These are phyloP conservation scores for Astrocystis sublimbata DNA, from an alignment of 495 filamentous ascomycete genomes.

Conservation along the genomic window DNA sequence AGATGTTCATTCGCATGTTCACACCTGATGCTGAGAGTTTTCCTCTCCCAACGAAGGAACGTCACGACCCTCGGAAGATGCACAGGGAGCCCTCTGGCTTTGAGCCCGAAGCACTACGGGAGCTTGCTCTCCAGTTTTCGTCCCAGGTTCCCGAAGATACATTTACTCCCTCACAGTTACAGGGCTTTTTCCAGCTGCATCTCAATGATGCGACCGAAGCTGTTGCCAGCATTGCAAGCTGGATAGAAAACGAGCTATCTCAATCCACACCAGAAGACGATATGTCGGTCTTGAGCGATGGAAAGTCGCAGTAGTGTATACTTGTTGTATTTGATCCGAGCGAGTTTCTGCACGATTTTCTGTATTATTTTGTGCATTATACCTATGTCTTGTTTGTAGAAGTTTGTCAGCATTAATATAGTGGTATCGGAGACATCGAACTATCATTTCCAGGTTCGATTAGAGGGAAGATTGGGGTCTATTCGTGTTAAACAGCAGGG, in stretches of 20 bases:
- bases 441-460: not conserved
- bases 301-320: conserved; percentile 14
- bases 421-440: not conserved
- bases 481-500: not conserved
- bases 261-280: conserved; percentile 27
- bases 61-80: conserved; percentile 8
- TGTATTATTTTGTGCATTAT: not conserved
- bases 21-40: conserved; percentile 24
- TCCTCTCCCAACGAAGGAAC: conserved; percentile 15
- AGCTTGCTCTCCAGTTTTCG: conserved; percentile 54
- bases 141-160: conserved; percentile 50
- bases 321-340: not conserved
- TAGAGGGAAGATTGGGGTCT: not conserved
- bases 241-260: conserved; percentile 46
- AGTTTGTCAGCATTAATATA: not conserved
- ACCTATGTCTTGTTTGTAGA: not conserved
- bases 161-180: conserved; percentile 69
- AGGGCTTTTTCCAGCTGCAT: conserved; percentile 61
- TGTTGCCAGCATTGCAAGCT: conserved; percentile 43
- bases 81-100: conserved; percentile 11
- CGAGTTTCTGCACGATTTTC: not conserved
- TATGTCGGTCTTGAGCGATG: conserved; percentile 33
- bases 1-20: conserved; percentile 56
- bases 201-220: conserved; percentile 55
- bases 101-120: conserved; percentile 35